These are phyloP conservation scores for Ricinus communis DNA, from an alignment of 345 rosid species.

Conservation along the genomic window DNA sequence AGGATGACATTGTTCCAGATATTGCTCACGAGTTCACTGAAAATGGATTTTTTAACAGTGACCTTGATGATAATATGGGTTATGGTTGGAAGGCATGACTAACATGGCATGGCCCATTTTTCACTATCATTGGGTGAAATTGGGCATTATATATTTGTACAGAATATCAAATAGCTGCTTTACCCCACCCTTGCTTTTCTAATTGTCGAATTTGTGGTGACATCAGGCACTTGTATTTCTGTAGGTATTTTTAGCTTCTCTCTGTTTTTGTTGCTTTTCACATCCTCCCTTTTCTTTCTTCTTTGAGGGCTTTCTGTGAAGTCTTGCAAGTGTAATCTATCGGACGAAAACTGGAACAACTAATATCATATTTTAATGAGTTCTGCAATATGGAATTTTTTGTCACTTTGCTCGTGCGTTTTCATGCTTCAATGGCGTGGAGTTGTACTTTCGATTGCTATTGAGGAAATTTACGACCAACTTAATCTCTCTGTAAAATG, in stretches of 20 bases:
- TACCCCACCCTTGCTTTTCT: slow-evolving; percentile 9
- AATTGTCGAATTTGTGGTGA: slow-evolving; percentile 47
- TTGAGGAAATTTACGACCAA: too few species aligned
- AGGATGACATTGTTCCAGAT: slow-evolving; percentile 61
- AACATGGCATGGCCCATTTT: slow-evolving; percentile 26
- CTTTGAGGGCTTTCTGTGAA: slow-evolving; percentile 17
- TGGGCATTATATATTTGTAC: slow-evolving; percentile 38
- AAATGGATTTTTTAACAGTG: slow-evolving; percentile 62
- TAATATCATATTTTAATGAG: slow-evolving; percentile 27
- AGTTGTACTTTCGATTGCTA: too few species aligned
- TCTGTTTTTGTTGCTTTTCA: background rate
- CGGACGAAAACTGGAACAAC: slow-evolving; percentile 36
- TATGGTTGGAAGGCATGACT: slow-evolving; percentile 67
- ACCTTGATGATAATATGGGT: slow-evolving; percentile 61
- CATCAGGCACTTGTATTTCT: slow-evolving; percentile 27
- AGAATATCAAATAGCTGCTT: slow-evolving; percentile 41
- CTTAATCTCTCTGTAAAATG: too few species aligned
- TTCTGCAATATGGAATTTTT: background rate
- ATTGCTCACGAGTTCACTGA: slow-evolving; percentile 62
- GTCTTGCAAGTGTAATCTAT: slow-evolving; percentile 64
- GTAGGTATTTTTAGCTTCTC: slow-evolving; percentile 33
- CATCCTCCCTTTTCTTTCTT: background rate
- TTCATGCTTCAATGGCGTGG: too few species aligned
- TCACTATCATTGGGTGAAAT: slow-evolving; percentile 21
- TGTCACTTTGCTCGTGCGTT: too few species aligned